phyloP scores from a whole-genome alignment of 2,329 filamentous ascomycete genomes.

The Keithomyces neogunnii region DNA sequence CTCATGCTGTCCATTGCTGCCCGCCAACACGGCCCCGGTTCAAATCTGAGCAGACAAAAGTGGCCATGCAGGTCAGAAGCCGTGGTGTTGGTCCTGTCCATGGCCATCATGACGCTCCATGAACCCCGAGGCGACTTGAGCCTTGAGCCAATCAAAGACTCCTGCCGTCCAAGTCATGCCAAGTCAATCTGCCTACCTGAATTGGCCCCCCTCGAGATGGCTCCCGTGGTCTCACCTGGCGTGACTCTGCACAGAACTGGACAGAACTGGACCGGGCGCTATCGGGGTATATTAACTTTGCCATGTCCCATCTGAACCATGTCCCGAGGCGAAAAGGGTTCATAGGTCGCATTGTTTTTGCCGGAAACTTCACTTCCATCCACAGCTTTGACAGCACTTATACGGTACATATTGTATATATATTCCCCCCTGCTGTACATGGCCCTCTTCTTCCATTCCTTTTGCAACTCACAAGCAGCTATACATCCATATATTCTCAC shows the following conservation, averaged over 20 bases:
- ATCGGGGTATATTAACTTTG: background rate
- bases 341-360: too few relatives aligned
- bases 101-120: constrained; percentile 4
- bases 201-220: background rate
- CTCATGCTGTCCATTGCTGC: too few relatives aligned
- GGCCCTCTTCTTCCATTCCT: background rate
- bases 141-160: background rate
- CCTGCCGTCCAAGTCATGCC: background rate
- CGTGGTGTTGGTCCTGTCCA: background rate
- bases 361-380: background rate
- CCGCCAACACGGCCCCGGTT: too few relatives aligned
- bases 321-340: too few relatives aligned
- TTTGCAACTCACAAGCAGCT: background rate
- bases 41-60: too few relatives aligned
- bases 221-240: constrained; percentile 3
- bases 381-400: background rate
- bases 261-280: too few relatives aligned
- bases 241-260: background rate
- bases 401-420: background rate
- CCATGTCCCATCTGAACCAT: background rate
- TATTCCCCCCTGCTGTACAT: background rate
- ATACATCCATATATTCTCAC: too few relatives aligned
- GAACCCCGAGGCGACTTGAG: background rate
- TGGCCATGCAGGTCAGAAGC: too few relatives aligned
- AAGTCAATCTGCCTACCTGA: constrained; percentile 3